Conservation (phyloP, 306 rosid genomes). For the Glycine latifolia region DNA sequence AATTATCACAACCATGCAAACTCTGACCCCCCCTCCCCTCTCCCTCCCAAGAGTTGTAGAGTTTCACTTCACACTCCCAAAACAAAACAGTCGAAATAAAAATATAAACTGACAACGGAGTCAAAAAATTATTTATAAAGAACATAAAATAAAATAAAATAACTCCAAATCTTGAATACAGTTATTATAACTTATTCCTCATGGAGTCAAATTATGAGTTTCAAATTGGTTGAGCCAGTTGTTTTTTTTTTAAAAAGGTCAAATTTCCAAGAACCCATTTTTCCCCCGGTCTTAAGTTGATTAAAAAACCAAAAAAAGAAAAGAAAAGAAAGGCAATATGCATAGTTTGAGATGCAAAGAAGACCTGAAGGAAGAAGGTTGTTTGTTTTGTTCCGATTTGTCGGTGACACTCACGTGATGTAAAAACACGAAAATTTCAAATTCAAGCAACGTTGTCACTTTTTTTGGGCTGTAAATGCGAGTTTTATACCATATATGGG, state of each 20-base stretch:
- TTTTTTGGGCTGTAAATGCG: background rate
- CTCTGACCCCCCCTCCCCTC: conserved; percentile 12
- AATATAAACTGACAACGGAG: background rate
- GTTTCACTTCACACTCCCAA: conserved; percentile 31
- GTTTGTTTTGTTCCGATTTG: conserved; percentile 24
- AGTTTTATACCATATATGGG: background rate
- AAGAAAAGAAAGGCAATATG: background rate
- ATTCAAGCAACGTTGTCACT: conserved; percentile 24
- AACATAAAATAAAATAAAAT: background rate
- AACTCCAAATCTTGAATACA: background rate
- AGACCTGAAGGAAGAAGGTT: conserved; percentile 57
- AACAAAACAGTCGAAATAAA: conserved; percentile 4
- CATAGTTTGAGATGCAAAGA: conserved; percentile 15
- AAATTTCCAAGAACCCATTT: conserved; percentile 16
- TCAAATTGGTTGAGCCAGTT: conserved; percentile 15
- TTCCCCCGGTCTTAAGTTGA: background rate
- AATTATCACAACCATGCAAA: conserved; percentile 24
- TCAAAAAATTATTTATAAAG: background rate
- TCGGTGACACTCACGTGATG: conserved; percentile 19
- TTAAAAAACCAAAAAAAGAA: conserved; percentile 7
- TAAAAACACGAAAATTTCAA: conserved; percentile 36
- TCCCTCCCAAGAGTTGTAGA: background rate
- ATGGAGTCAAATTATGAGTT: conserved; percentile 1
- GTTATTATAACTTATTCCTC: background rate
- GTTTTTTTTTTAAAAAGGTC: too few relatives aligned